Percentiles rank a stretch among this genome's conserved stretches.
phyloP scores from a whole-genome alignment of 192 early-diverging fungal genomes.

The Gigaspora rosea region DNA sequence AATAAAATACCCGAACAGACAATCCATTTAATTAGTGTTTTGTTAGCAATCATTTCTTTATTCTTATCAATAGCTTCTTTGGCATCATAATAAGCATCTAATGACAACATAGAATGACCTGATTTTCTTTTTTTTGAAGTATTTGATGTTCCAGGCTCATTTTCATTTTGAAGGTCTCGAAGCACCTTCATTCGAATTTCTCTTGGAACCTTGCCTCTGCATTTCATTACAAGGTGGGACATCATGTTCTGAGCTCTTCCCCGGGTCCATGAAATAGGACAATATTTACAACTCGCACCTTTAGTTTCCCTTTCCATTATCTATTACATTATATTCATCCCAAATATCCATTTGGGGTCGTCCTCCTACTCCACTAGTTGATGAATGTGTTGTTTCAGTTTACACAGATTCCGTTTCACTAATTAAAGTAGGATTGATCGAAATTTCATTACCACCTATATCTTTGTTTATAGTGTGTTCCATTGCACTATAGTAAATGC shows the following conservation, averaged over 20 bases:
- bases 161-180: not conserved
- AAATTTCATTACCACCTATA: no score
- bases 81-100: not conserved
- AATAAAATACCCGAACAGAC: not conserved
- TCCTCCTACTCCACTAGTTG: no score
- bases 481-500: no score
- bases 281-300: not conserved
- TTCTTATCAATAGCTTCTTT: not conserved
- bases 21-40: not conserved
- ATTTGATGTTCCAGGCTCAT: not conserved
- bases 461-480: no score
- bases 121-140: conserved; percentile 10
- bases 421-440: no score
- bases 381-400: no score
- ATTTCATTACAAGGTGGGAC: not conserved
- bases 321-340: not conserved
- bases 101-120: not conserved
- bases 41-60: not conserved
- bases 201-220: not conserved
- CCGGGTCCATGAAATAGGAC: not conserved
- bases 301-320: not conserved
- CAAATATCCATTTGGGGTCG: not conserved
- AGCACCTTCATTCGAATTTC: not conserved
- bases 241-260: not conserved
- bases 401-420: no score